These are phyloP conservation scores for Penicillium vulpinum DNA, from an alignment of 2,329 filamentous ascomycete species.

Conservation along the genomic window DNA sequence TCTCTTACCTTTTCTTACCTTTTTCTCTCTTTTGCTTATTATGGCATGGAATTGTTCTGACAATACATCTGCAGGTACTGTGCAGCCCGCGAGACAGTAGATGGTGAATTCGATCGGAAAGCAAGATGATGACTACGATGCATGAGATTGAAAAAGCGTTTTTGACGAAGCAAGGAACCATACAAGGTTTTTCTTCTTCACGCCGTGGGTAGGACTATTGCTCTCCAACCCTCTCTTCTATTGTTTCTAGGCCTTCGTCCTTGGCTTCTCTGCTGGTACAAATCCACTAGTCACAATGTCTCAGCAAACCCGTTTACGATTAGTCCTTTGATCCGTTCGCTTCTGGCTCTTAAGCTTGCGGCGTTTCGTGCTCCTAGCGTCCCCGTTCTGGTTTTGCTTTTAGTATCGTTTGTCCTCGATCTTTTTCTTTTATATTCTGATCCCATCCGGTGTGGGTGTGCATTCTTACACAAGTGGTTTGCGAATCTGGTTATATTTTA, in stretches of 20 bases:
- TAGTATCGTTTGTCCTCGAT: constrained; percentile 22
- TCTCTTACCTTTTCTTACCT: constrained; percentile 15
- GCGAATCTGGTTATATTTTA: constrained; percentile 33
- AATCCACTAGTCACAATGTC: constrained; percentile 3
- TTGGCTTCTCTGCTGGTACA: constrained; percentile 4
- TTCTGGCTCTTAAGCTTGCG: constrained; percentile 9
- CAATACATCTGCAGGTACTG: constrained; percentile 55
- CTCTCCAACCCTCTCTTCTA: constrained; percentile 9
- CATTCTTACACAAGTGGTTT: constrained; percentile 26
- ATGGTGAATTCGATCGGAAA: constrained; percentile 49
- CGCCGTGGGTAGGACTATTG: constrained; percentile 14
- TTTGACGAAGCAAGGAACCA: background rate
- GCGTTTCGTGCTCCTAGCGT: constrained; percentile 14
- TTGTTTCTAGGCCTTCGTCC: constrained; percentile 3
- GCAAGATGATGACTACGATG: constrained; percentile 2
- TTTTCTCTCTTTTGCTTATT: too few relatives aligned
- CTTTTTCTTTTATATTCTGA: constrained; percentile 11
- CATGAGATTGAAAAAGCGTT: constrained; percentile 9
- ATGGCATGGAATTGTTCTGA: constrained; percentile 43
- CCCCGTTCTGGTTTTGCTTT: constrained; percentile 13
- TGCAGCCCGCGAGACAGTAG: constrained; percentile 57
- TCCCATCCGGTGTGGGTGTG: constrained; percentile 28
- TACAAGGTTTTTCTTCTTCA: background rate
- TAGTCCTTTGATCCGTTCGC: constrained; percentile 8
- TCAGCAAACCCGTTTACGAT: constrained; percentile 2